phyloP scores from a whole-genome alignment of 441 rosid genomes.

The Populus hybrid region DNA sequence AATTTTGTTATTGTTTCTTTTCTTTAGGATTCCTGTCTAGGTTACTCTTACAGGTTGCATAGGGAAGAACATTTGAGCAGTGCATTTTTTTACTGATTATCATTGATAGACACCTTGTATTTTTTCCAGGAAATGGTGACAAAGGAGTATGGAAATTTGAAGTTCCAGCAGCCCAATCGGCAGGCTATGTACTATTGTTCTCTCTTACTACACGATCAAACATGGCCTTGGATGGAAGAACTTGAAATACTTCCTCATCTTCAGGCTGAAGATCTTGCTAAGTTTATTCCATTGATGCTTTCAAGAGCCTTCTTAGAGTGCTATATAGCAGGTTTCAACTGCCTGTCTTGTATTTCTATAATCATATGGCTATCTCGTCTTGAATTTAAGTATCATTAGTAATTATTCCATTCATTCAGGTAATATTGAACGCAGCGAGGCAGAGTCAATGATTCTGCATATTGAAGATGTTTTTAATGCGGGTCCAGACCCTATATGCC shows the following conservation, averaged over 20 bases:
- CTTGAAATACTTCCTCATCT: conserved; percentile 66
- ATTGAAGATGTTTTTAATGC: conserved; percentile 62
- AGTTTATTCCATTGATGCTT: conserved; percentile 60
- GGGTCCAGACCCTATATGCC: conserved; percentile 57
- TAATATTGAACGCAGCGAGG: conserved; percentile 61
- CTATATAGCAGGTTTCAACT: conserved; percentile 63
- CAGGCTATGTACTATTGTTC: conserved; percentile 77
- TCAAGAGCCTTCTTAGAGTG: conserved; percentile 78
- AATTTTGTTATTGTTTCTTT: not conserved
- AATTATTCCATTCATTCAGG: conserved; percentile 39
- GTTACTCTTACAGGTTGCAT: not conserved
- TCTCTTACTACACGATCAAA: conserved; percentile 51
- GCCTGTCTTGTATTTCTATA: not conserved
- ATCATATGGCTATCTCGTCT: conserved; percentile 1
- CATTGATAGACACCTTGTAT: not conserved
- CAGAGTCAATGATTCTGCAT: conserved; percentile 55
- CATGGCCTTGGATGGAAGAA: conserved; percentile 73
- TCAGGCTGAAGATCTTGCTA: conserved; percentile 60
- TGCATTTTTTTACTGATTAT: not conserved
- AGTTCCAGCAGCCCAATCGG: conserved; percentile 73
- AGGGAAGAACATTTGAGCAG: not conserved
- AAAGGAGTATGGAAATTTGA: conserved; percentile 68
- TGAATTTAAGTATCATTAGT: conserved; percentile 8
- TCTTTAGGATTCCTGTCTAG: not conserved
- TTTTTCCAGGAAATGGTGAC: conserved; percentile 53